Base-by-base conservation (phyloP, 2,329 filamentous ascomycete species). In the Dothideomycetes sp. region DNA sequence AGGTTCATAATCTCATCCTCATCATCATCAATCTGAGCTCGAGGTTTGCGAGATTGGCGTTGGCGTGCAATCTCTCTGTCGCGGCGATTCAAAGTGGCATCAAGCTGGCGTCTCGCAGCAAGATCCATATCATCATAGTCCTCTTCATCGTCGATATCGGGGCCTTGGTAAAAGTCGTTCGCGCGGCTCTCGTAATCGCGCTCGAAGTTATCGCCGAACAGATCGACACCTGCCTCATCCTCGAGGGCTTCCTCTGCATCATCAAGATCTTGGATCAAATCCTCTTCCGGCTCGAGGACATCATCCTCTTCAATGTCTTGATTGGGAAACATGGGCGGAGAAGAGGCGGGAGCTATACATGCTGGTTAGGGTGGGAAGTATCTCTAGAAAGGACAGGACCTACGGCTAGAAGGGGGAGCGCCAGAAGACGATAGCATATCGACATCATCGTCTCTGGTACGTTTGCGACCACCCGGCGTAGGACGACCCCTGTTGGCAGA, bases 1-100 rank as follows among this genome's bases (percentile, higher is more conserved):
- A 96, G 70, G 56, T 96, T 88, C 45, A 88, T 71, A 41, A 91
- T 77, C 36, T 77, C 82, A 48, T 91, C 87, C 45, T 89, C 86
- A 22, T 94, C 89, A 22, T 83, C 81, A 5, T 77, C 77, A 30
- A 89, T 65, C 52, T 86, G 89, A 5, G 81, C 84, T 19, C 73
- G 73, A 3, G 83, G 83, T 30, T 34, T 36, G 53, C 84, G 77
- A 35, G 75, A 68, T 49, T 79, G 73, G 40, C 80, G 73, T 47
- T 77, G 66, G 40, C 80, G 73, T 17, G 74, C 75, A 33, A 85
- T 70, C 51, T 86, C 81, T 41, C 76, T 70, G 57, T 91, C 84
- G 60, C 84, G 73, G 45, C 77, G 76, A 59, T 81, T 79, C 45
- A 93, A 67, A 46, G 79, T 77, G 19, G 75, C 75, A 53, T 91